A percentile compares a stretch with the other conserved stretches of the same genome.
Conservation (phyloP, 305 asterid species). For the Fraxinus latifolia region DNA sequence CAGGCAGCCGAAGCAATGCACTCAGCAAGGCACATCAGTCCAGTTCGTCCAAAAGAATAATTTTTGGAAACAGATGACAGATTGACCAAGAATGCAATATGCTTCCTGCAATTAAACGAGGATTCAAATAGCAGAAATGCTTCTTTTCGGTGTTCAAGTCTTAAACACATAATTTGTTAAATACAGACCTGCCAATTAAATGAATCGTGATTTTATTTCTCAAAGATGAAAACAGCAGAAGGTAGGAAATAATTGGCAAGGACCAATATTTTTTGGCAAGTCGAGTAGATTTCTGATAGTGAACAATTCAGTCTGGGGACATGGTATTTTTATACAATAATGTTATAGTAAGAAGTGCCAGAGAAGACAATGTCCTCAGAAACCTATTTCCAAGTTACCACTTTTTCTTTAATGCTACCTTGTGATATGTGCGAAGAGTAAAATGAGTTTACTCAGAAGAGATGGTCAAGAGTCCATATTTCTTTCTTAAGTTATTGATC, state of each 20-base stretch:
- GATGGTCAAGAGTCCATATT: background rate
- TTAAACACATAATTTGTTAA: background rate
- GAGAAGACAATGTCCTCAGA: background rate
- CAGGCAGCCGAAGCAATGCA: constrained; percentile 78
- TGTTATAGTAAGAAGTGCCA: background rate
- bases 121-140: constrained; percentile 21
- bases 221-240: constrained; percentile 7
- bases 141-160: background rate
- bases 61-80: constrained; percentile 59
- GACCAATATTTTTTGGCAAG: background rate
- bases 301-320: background rate
- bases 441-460: background rate
- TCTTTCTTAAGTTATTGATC: background rate
- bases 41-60: constrained; percentile 83
- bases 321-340: background rate
- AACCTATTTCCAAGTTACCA: background rate
- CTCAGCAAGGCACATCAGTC: constrained; percentile 81
- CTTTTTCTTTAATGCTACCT: background rate
- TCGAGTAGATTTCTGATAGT: background rate
- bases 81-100: constrained; percentile 52
- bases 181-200: constrained; percentile 6
- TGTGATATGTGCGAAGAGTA: background rate
- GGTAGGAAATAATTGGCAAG: background rate
- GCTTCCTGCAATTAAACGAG: constrained; percentile 45
- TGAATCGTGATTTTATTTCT: background rate